Percentiles rank a stretch among this genome's conserved stretches.
Conservation (phyloP, 495 filamentous ascomycete species). For the Podospora fimiseda region DNA sequence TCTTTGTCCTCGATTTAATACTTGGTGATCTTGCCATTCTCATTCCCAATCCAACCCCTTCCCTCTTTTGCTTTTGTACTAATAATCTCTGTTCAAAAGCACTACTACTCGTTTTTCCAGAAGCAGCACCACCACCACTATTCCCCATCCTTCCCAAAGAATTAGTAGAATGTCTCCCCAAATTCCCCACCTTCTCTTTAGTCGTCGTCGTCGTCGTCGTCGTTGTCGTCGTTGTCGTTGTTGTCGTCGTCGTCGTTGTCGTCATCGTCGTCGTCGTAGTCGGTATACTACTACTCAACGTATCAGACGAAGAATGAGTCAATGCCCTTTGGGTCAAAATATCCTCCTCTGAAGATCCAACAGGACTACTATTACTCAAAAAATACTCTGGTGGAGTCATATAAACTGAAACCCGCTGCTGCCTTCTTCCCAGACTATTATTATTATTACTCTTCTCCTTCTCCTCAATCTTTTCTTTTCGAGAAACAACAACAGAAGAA, state of each 20-base stretch:
- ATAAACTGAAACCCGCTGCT: conserved; percentile 6
- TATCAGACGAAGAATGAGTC: background rate
- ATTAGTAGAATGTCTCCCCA: background rate
- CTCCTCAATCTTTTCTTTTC: too few species aligned
- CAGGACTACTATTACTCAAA: too few species aligned
- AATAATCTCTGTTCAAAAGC: background rate
- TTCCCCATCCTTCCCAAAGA: too few species aligned
- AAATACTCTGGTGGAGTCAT: conserved; percentile 20
- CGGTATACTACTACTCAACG: background rate
- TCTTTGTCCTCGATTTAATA: background rate
- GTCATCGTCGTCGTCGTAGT: background rate
- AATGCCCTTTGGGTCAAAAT: background rate
- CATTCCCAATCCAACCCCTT: background rate
- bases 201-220: too few species aligned
- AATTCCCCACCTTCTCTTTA: too few species aligned
- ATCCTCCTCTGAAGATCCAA: conserved; percentile 7
- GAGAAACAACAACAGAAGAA: conserved; percentile 16
- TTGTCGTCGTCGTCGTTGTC: background rate
- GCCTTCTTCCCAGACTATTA: too few species aligned
- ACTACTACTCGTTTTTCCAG: background rate
- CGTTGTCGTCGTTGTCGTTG: background rate
- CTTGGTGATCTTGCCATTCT: background rate
- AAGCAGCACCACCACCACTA: background rate
- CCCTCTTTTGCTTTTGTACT: background rate
- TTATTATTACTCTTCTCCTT: too few species aligned